phyloP scores from a whole-genome alignment of 768 basidiomycete genomes.

The Suillus spraguei region DNA sequence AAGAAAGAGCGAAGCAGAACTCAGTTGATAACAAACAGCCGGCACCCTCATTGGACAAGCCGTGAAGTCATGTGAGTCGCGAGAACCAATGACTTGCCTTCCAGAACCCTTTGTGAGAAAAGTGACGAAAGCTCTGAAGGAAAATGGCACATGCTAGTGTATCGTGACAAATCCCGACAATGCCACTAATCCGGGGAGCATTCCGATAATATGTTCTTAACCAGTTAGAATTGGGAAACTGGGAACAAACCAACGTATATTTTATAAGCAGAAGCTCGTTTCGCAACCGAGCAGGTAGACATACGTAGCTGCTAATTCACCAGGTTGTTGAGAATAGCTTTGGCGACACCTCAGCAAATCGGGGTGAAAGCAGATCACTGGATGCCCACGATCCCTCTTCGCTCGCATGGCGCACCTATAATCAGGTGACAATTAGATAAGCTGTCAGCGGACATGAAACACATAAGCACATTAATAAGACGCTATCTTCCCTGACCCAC shows the following conservation, averaged over 20 bases:
- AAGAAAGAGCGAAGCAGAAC: conserved; percentile 4
- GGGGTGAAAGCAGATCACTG: background rate
- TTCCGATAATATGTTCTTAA: background rate
- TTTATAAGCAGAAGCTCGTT: conserved; percentile 7
- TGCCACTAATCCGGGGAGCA: background rate
- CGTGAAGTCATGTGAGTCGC: conserved; percentile 6
- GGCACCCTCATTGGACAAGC: background rate
- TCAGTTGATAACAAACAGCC: conserved; percentile 3
- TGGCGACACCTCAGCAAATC: conserved; percentile 11
- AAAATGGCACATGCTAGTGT: conserved; percentile 3
- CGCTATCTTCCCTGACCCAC: background rate
- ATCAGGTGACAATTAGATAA: conserved; percentile 14
- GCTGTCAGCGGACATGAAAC: conserved; percentile 3
- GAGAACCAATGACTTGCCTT: conserved; percentile 6
- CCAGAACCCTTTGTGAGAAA: conserved; percentile 15
- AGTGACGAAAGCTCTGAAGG: conserved; percentile 8
- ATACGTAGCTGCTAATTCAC: conserved; percentile 13
- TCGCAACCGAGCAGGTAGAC: background rate
- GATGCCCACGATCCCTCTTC: conserved; percentile 1
- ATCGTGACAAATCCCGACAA: background rate
- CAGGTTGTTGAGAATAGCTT: background rate
- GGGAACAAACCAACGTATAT: background rate
- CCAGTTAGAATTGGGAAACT: background rate
- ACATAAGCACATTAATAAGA: conserved; percentile 12
- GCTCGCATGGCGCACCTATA: conserved; percentile 5